Evolutionary conservation across 2,329 filamentous ascomycete genomes (phyloP).

Genomic region (Ceratocystiopsis sp.): DNA sequence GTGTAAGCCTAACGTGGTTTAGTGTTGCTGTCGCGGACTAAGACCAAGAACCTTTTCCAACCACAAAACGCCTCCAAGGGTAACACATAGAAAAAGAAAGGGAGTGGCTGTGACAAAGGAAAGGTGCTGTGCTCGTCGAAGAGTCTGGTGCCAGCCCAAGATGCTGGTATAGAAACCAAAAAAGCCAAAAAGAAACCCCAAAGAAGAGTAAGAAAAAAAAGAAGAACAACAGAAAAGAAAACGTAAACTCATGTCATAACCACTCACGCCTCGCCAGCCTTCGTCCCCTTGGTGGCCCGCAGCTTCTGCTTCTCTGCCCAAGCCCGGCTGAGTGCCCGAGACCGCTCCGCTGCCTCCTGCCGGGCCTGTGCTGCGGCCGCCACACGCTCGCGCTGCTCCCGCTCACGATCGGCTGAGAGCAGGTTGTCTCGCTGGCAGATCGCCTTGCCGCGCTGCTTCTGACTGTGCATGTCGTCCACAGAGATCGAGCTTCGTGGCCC

Average conservation of each 20-base stretch:
- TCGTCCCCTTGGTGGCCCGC: not conserved
- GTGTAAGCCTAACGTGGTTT: too few relatives aligned
- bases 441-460: constrained; percentile 34
- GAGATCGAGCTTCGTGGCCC: constrained; percentile 32
- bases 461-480: constrained; percentile 30
- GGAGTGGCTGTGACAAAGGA: too few relatives aligned
- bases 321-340: constrained; percentile 38
- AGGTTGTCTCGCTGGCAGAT: constrained; percentile 36
- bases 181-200: not conserved
- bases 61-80: too few relatives aligned
- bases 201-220: not conserved
- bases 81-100: too few relatives aligned
- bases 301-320: constrained; percentile 33
- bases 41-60: too few relatives aligned
- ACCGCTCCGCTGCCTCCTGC: constrained; percentile 43
- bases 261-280: constrained; percentile 3
- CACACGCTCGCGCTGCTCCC: constrained; percentile 37
- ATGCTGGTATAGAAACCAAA: not conserved
- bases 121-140: too few relatives aligned
- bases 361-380: constrained; percentile 34
- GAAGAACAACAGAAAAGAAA: not conserved
- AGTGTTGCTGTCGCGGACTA: too few relatives aligned
- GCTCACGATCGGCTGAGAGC: constrained; percentile 28
- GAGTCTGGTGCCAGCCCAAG: not conserved
- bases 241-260: not conserved